Conservation (phyloP, 2,329 filamentous ascomycete species). For the Epichloe gansuensis region DNA sequence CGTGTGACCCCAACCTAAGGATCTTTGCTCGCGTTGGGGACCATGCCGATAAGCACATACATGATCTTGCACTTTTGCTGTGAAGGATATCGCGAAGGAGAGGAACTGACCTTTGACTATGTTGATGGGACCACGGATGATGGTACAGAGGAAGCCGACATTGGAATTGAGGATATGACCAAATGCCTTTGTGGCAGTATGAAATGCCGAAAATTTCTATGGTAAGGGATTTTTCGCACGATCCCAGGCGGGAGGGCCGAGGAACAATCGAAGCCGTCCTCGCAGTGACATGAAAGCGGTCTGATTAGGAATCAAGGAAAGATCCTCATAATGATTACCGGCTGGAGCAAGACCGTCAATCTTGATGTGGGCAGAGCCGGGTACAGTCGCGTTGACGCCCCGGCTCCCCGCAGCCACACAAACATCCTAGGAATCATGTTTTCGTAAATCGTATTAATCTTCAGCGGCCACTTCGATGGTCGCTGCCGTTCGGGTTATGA, state of each 20-base stretch:
- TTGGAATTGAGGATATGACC: conserved; percentile 39
- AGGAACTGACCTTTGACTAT: conserved; percentile 74
- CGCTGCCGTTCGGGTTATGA: too few species aligned
- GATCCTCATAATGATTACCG: too few species aligned
- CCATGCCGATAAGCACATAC: conserved; percentile 59
- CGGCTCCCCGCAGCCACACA: too few species aligned
- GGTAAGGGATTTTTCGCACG: conserved; percentile 28
- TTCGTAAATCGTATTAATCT: too few species aligned
- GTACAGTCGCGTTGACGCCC: background rate
- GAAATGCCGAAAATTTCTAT: conserved; percentile 59
- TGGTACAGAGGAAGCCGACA: conserved; percentile 30
- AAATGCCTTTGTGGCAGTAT: conserved; percentile 49
- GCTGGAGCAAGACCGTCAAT: too few species aligned
- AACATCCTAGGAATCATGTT: too few species aligned
- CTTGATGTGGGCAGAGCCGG: background rate
- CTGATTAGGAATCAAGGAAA: too few species aligned
- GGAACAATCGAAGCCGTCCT: too few species aligned
- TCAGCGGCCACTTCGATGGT: too few species aligned
- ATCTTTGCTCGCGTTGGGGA: conserved; percentile 73
- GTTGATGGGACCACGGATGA: conserved; percentile 48
- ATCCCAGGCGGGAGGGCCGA: too few species aligned
- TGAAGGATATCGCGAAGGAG: conserved; percentile 48
- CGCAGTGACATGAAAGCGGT: too few species aligned
- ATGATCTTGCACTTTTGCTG: conserved; percentile 65
- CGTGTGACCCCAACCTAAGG: conserved; percentile 64